Base-by-base conservation (phyloP, 2,329 filamentous ascomycete species). In the Aureobasidium musti region DNA sequence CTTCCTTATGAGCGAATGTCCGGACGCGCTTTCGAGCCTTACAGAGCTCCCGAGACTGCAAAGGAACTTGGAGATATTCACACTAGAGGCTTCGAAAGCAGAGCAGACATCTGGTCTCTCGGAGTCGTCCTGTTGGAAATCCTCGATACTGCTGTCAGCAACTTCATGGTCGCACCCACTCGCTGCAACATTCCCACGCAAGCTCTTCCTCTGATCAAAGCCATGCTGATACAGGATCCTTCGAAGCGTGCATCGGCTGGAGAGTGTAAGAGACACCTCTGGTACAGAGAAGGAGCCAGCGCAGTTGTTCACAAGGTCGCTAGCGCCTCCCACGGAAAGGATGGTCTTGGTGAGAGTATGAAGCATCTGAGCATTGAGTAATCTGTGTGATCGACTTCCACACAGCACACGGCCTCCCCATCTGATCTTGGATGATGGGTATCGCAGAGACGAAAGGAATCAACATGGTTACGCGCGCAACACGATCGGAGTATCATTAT, bases 41-140 rank as follows among this genome's bases (percentile, higher is more conserved):
- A 50, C 59, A 49, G 45, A 37, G 59, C 59, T n/a, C 59, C 59
- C 13, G 59, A 63, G 45, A 49, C 45, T 28, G n/a, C 13, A 17
- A n/a, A 23, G 10, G n/a, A n/a, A 14, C 23, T 37, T 14, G 35
- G 54, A 28, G 13, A 28, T 4, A 19, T 30, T 11, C 45, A 49
- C 45, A 49, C 59, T 19, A 30, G 43, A 13, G n/a, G 21, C 21
- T 63, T 26, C 6, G 59, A 63, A 33, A 33, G 28, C 33, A 49
- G 33, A 19, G 59, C 59, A 33, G 59, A 63, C 30, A 33, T 63
- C 59, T 63, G 30, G 13, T 63, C 59, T 11, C 59, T 63, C 10
- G 45, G 45, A n/a, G 30, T 63, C 2, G 28, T 63, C 5, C 28
- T 63, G 10, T 30, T 43, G n/a, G 3, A 49, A 8, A 23, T 60